Evolutionary conservation across 495 filamentous ascomycete species (phyloP).

Genomic region (Penicillium roqueforti): DNA sequence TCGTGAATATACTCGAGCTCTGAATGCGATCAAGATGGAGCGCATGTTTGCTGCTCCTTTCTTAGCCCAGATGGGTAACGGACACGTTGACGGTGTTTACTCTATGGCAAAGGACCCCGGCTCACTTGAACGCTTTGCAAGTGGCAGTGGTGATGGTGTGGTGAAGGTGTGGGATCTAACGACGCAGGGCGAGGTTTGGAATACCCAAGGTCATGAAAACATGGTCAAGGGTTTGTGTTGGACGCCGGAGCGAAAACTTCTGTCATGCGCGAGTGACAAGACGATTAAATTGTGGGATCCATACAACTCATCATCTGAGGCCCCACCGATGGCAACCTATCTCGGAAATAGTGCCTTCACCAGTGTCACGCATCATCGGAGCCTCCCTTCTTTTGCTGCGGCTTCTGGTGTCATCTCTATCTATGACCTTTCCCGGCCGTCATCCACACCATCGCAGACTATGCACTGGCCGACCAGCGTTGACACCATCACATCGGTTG

Average conservation of each 20-base stretch:
- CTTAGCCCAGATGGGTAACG: conserved; percentile 76
- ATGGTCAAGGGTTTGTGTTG: conserved; percentile 91
- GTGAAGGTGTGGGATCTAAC: conserved; percentile 93
- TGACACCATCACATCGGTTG: conserved; percentile 86
- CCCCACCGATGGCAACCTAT: conserved; percentile 71
- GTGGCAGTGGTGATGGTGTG: conserved; percentile 79
- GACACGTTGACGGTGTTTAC: conserved; percentile 93
- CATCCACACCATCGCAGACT: conserved; percentile 68
- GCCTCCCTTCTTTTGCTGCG: conserved; percentile 67
- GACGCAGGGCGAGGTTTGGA: conserved; percentile 73
- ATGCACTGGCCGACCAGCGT: conserved; percentile 80
- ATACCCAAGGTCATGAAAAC: conserved; percentile 75
- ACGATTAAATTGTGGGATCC: conserved; percentile 90
- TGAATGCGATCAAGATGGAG: conserved; percentile 91
- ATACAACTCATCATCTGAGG: conserved; percentile 61
- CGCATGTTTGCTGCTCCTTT: conserved; percentile 96
- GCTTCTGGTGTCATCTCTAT: conserved; percentile 78
- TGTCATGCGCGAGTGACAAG: conserved; percentile 86
- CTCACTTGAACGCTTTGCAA: conserved; percentile 66
- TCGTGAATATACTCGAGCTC: conserved; percentile 82
- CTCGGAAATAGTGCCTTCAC: conserved; percentile 79
- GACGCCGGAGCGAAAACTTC: conserved; percentile 74
- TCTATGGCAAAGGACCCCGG: conserved; percentile 66
- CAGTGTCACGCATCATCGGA: conserved; percentile 76
- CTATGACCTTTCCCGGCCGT: conserved; percentile 76